Base-by-base conservation (phyloP, 768 basidiomycete species). In the Imleria badia region DNA sequence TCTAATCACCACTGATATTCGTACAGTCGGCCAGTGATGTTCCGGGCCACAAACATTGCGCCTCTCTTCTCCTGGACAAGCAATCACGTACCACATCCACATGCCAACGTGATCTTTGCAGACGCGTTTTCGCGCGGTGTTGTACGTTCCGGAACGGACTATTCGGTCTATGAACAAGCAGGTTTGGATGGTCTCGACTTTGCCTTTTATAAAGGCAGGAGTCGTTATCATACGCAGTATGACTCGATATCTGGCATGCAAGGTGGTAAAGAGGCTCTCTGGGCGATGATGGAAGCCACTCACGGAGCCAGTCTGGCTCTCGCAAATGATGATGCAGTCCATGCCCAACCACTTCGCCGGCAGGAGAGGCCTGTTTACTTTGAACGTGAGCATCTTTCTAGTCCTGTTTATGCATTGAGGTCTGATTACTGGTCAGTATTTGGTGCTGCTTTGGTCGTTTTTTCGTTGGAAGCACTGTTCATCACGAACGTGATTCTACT, bases 261-360 rank as follows among this genome's bases (percentile, higher is more conserved):
- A 3, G 85, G 84, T 0, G 75, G 78, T 13, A 75, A 78, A 59
- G 77, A 73, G 34, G 73, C 86, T 9, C 72, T 94, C 10, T 93
- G 90, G 89, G 78, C 83, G 3, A 89, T 91, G 85, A 81, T 93
- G 81, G 87, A 92, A 57, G 76, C 78, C 1, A 73, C 83, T 1
- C 70, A 76, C 46, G 81, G 77, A 4, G 81, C 83, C 0, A 87
- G 84, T 9, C 44, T 77, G 8, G 75, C 75, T 3, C 68, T 93
- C 30, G 71, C 86, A 23, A 79, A 85, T 40, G 70, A 73, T 43
- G 74, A 73, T 48, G n/a, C 29, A 7, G 50, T 54, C 48, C 69
- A 65, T 12, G 50, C 61, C 40, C 56, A 65, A 61, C 68, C 43
- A 66, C 72, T 3, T 33, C 39, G 55, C 15, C 51, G 47, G 22